Evolutionary conservation across 1,139 yeast genomes (phyloP).

Genomic region (Kodamaea fungicola): DNA sequence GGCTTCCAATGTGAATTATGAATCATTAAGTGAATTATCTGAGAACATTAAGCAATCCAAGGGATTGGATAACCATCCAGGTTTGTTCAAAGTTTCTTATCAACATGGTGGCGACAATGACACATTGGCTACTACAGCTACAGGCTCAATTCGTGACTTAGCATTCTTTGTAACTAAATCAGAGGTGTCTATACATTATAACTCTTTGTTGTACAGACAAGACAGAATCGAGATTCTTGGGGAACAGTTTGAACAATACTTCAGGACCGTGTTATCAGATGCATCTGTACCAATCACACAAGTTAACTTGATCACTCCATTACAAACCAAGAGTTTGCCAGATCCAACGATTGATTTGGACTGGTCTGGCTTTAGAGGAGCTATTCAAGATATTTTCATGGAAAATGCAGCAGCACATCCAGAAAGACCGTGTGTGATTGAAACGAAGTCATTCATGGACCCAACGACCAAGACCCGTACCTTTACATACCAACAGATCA

Average conservation of each 20-base stretch:
- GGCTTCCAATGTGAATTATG: constrained; percentile 34
- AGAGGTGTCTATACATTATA: constrained; percentile 53
- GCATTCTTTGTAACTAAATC: constrained; percentile 45
- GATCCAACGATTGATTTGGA: constrained; percentile 86
- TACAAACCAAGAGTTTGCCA: constrained; percentile 64
- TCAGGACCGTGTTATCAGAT: constrained; percentile 30
- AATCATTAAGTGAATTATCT: constrained; percentile 56
- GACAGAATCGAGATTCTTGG: constrained; percentile 67
- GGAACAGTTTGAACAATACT: constrained; percentile 67
- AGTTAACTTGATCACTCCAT: constrained; percentile 61
- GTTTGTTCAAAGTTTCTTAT: constrained; percentile 62
- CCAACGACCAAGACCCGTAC: constrained; percentile 57
- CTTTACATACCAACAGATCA: constrained; percentile 80
- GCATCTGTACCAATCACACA: constrained; percentile 50
- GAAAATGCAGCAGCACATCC: constrained; percentile 81
- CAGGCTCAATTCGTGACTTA: constrained; percentile 61
- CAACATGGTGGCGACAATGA: constrained; percentile 42
- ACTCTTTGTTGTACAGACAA: constrained; percentile 68
- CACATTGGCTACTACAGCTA: constrained; percentile 45
- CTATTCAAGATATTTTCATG: constrained; percentile 92
- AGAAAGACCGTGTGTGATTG: constrained; percentile 85
- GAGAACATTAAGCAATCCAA: constrained; percentile 42
- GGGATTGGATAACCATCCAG: constrained; percentile 56
- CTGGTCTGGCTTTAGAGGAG: constrained; percentile 90
- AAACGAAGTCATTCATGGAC: constrained; percentile 71